A percentile compares a stretch with the other conserved stretches of the same genome.
Evolutionary conservation across 768 basidiomycete species (phyloP).

Genomic region (Daedaleopsis nitida): DNA sequence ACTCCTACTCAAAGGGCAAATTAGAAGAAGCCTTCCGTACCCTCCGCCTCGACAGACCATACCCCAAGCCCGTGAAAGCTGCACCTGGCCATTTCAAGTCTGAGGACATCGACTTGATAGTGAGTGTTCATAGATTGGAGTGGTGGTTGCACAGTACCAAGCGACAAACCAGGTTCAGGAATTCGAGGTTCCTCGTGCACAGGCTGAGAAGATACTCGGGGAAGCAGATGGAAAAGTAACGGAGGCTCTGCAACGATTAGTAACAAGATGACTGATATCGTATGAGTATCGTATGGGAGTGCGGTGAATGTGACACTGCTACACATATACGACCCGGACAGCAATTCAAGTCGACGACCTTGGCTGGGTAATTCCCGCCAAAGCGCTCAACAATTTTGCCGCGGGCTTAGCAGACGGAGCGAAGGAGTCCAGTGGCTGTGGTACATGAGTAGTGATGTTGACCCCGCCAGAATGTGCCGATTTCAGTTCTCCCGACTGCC

Average conservation of each 20-base stretch:
- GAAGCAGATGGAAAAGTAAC: slow-evolving; percentile 55
- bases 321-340: neutral
- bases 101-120: slow-evolving; percentile 68
- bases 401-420: neutral
- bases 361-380: neutral
- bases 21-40: slow-evolving; percentile 64
- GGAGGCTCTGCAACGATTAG: slow-evolving; percentile 44
- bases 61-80: slow-evolving; percentile 48
- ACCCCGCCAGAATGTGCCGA: neutral
- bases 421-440: neutral
- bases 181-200: slow-evolving; percentile 59
- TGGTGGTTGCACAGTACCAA: neutral
- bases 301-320: neutral
- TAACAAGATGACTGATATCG: slow-evolving; percentile 10
- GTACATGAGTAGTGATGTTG: neutral
- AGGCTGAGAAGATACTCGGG: slow-evolving; percentile 59
- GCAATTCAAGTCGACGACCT: no score
- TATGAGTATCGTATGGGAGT: neutral
- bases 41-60: slow-evolving; percentile 59
- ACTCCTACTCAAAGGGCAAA: slow-evolving; percentile 65
- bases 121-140: slow-evolving; percentile 32
- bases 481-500: slow-evolving; percentile 1
- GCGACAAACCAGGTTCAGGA: slow-evolving; percentile 52
- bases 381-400: neutral
- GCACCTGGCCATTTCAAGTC: slow-evolving; percentile 44